A percentile compares a stretch with the other conserved stretches of the same genome.
phyloP scores from a whole-genome alignment of 441 rosid species.

The Arabidopsis hybrid region DNA sequence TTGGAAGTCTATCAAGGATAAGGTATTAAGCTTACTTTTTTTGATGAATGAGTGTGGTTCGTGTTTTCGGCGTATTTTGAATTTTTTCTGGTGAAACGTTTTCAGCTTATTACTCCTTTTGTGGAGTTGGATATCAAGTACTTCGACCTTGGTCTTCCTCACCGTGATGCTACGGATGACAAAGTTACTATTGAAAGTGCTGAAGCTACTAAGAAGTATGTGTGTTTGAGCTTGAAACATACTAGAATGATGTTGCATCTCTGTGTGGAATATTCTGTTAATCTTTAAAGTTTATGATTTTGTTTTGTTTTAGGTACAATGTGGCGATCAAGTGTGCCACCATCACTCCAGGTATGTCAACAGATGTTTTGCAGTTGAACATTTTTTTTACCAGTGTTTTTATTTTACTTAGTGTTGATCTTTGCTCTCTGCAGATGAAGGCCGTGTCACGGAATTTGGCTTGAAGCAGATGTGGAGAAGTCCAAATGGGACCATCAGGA shows the following conservation, averaged over 20 bases:
- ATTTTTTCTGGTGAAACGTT: not conserved
- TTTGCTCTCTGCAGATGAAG: slow-evolving; percentile 69
- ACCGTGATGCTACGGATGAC: slow-evolving; percentile 96
- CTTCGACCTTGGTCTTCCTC: slow-evolving; percentile 90
- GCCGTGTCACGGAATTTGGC: slow-evolving; percentile 83
- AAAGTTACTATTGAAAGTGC: slow-evolving; percentile 93
- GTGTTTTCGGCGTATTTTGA: not conserved
- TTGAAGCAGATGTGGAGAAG: slow-evolving; percentile 98
- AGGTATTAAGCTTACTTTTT: slow-evolving; percentile 52
- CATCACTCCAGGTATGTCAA: slow-evolving; percentile 83
- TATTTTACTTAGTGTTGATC: not conserved
- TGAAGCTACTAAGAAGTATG: slow-evolving; percentile 79
- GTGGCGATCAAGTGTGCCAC: slow-evolving; percentile 99
- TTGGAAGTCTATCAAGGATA: slow-evolving; percentile 86
- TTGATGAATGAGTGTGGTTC: not conserved
- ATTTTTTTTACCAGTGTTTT: not conserved
- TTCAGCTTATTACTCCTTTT: slow-evolving; percentile 89
- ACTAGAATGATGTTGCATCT: not conserved
- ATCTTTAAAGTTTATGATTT: not conserved
- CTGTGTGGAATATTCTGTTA: not conserved
- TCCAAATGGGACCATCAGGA: slow-evolving; percentile 96
- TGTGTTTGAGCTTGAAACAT: not conserved
- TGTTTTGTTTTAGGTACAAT: slow-evolving; percentile 69
- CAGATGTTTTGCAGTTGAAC: not conserved
- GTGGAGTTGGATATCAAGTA: slow-evolving; percentile 95